A percentile compares a stretch with the other conserved stretches of the same genome.
These are phyloP conservation scores for Candida sojae DNA, from an alignment of 1,139 yeast genomes.

Conservation along the genomic window DNA sequence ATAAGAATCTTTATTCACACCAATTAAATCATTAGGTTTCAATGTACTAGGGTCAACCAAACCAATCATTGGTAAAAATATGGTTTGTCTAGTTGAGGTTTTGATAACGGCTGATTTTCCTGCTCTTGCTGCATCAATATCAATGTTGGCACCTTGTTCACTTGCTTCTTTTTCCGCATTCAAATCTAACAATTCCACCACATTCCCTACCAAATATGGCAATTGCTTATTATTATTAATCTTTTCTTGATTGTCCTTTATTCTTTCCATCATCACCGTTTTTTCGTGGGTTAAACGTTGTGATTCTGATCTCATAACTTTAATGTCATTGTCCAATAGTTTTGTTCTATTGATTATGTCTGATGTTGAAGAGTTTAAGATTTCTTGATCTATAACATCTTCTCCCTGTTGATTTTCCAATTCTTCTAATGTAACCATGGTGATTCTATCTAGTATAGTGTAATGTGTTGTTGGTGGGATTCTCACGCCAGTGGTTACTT, in stretches of 20 bases:
- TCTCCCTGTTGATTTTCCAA: constrained; percentile 53
- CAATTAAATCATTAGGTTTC: constrained; percentile 95
- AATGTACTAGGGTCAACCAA: constrained; percentile 84
- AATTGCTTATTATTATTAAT: constrained; percentile 93
- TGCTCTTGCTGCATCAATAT: constrained; percentile 84
- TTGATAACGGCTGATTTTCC: constrained; percentile 99
- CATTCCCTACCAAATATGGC: constrained; percentile 97
- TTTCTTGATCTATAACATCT: constrained; percentile 73
- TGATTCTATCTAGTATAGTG: not conserved
- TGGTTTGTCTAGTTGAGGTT: constrained; percentile 97
- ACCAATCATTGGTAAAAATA: constrained; percentile 93
- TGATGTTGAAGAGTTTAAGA: constrained; percentile 72
- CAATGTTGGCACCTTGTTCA: constrained; percentile 95
- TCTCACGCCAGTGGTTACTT: not conserved
- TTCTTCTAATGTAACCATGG: constrained; percentile 72
- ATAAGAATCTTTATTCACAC: constrained; percentile 96
- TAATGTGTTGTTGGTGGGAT: not conserved
- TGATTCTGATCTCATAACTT: constrained; percentile 90
- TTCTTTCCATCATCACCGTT: constrained; percentile 88
- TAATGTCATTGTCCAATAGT: constrained; percentile 90
- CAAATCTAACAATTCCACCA: constrained; percentile 89
- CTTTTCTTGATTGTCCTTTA: constrained; percentile 95
- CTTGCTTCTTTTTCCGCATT: constrained; percentile 84
- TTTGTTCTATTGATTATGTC: constrained; percentile 87
- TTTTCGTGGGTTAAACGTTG: constrained; percentile 92